phyloP scores from a whole-genome alignment of 1,284 basidiomycete species.

The Malassezia furfur region DNA sequence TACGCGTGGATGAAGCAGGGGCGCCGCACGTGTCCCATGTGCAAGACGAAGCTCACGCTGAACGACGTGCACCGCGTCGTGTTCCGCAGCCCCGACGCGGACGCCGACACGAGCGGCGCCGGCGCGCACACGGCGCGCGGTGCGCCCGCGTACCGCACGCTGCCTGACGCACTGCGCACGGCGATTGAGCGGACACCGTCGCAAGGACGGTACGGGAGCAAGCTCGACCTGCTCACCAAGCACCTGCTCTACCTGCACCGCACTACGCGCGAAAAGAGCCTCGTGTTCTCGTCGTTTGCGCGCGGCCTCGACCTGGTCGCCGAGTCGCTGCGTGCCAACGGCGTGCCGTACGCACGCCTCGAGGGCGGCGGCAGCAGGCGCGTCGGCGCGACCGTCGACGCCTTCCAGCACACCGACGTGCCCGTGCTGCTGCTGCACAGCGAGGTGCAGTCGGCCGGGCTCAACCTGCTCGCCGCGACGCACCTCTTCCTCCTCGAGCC shows the following conservation, averaged over 20 bases:
- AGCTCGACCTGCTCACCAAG: conserved; percentile 36
- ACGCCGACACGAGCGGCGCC: not conserved
- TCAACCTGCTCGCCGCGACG: conserved; percentile 36
- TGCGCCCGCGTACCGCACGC: conserved; percentile 19
- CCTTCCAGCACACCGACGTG: conserved; percentile 24
- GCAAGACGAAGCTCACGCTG: conserved; percentile 29
- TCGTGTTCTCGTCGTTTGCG: conserved; percentile 42
- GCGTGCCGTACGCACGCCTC: conserved; percentile 26
- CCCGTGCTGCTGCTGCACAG: conserved; percentile 41
- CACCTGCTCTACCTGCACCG: conserved; percentile 28
- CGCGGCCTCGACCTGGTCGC: conserved; percentile 38
- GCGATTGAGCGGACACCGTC: conserved; percentile 18
- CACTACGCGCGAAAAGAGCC: conserved; percentile 30
- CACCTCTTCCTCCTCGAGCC: conserved; percentile 42
- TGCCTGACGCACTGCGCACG: conserved; percentile 18
- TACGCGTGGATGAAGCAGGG: conserved; percentile 34
- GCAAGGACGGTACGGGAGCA: conserved; percentile 35
- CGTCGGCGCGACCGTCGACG: conserved; percentile 19
- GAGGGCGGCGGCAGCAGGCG: conserved; percentile 25
- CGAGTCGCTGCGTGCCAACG: conserved; percentile 33
- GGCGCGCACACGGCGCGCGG: not conserved
- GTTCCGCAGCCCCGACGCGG: conserved; percentile 13
- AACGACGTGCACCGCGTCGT: conserved; percentile 37
- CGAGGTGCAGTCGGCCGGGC: conserved; percentile 38
- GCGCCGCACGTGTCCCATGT: conserved; percentile 33